Conservation (phyloP, 129 eudicot genomes). For the Artemisia tridentata region DNA sequence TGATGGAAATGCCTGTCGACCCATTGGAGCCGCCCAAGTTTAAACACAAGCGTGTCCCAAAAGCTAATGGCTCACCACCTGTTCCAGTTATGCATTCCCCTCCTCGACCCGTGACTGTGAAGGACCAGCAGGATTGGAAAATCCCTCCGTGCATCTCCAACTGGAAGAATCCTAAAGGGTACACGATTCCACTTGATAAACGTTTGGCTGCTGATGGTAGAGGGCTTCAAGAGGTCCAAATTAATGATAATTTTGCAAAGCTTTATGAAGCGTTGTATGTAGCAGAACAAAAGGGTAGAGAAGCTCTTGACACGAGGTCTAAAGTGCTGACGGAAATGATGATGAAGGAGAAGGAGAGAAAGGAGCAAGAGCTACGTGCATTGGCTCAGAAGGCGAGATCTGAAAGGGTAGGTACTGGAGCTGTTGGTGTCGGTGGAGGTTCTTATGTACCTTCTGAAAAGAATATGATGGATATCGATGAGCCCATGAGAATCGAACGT, state of each 20-base stretch:
- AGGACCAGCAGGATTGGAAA: slow-evolving; percentile 95
- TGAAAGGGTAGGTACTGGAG: slow-evolving; percentile 61
- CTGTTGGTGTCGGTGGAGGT: slow-evolving; percentile 36
- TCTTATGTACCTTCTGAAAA: slow-evolving; percentile 42
- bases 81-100: slow-evolving; percentile 95
- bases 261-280: slow-evolving; percentile 77
- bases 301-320: slow-evolving; percentile 74
- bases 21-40: slow-evolving; percentile 93
- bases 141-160: slow-evolving; percentile 91
- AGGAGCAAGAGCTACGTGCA: slow-evolving; percentile 71
- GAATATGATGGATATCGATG: slow-evolving; percentile 40
- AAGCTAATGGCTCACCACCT: slow-evolving; percentile 90
- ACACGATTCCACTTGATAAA: slow-evolving; percentile 86
- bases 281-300: slow-evolving; percentile 84
- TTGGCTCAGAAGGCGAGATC: slow-evolving; percentile 85
- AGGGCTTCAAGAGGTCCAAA: slow-evolving; percentile 90
- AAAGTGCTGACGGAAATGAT: slow-evolving; percentile 88
- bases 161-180: slow-evolving; percentile 96
- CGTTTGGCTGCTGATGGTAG: slow-evolving; percentile 93
- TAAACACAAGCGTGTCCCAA: slow-evolving; percentile 89
- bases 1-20: slow-evolving; percentile 95
- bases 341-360: slow-evolving; percentile 81
- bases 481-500: slow-evolving; percentile 11
- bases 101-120: slow-evolving; percentile 87
- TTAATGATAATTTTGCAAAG: slow-evolving; percentile 83